Conservation (phyloP, 164 flowering plant genomes). For the Vitis cinerea region DNA sequence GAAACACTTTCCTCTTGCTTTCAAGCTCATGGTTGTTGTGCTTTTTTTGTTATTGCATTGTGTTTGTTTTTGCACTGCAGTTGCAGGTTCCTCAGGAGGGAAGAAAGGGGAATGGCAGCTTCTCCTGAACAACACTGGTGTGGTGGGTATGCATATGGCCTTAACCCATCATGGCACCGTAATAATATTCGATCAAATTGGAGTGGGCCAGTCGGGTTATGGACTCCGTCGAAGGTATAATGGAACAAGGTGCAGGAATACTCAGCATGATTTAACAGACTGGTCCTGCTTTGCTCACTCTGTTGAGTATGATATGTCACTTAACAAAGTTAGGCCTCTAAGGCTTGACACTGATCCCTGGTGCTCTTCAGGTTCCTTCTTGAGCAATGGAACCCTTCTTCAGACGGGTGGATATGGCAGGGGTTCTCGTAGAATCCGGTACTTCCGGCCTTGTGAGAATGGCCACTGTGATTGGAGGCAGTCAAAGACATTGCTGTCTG, state of each 20-base stretch:
- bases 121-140: slow-evolving; percentile 56
- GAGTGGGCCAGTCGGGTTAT: slow-evolving; percentile 43
- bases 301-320: slow-evolving; percentile 49
- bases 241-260: slow-evolving; percentile 24
- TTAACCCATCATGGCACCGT: slow-evolving; percentile 58
- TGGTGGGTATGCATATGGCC: slow-evolving; percentile 80
- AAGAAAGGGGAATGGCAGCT: slow-evolving; percentile 55
- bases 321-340: slow-evolving; percentile 47
- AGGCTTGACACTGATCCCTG: slow-evolving; percentile 55
- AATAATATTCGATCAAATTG: slow-evolving; percentile 57
- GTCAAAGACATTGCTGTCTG: slow-evolving; percentile 12
- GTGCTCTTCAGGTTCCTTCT: slow-evolving; percentile 75
- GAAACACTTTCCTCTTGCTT: background rate
- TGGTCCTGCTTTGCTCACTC: slow-evolving; percentile 72
- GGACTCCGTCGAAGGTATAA: slow-evolving; percentile 18
- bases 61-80: slow-evolving; percentile 4
- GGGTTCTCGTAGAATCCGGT: slow-evolving; percentile 42
- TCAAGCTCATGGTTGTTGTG: background rate
- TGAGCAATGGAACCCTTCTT: slow-evolving; percentile 59
- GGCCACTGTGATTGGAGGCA: slow-evolving; percentile 50
- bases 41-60: slow-evolving; percentile 8
- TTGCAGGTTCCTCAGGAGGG: slow-evolving; percentile 3
- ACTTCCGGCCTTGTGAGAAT: slow-evolving; percentile 44
- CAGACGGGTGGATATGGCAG: slow-evolving; percentile 56
- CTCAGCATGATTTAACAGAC: slow-evolving; percentile 18